Evolutionary conservation across 169 alveolate species (phyloP).

Genomic region (Theileria sp.): DNA sequence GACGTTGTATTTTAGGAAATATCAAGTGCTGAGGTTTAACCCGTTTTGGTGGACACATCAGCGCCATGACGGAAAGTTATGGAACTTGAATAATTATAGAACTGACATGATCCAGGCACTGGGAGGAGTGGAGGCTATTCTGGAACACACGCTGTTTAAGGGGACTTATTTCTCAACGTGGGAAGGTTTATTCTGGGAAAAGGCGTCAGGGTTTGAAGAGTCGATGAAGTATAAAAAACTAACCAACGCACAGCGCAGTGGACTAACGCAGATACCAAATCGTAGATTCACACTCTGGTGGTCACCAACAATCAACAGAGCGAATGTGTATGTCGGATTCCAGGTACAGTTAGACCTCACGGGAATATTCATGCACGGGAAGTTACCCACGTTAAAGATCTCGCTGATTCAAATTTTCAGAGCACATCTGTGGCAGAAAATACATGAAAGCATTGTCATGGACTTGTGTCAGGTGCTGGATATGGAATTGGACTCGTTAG

Average conservation of each 20-base stretch:
- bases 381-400: constrained; percentile 99
- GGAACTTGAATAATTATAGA: constrained; percentile 99
- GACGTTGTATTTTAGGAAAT: constrained; percentile 96
- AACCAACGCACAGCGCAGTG: constrained; percentile 99
- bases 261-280: constrained; percentile 99
- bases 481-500: constrained; percentile 95
- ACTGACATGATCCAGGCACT: constrained; percentile 99
- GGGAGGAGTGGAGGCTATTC: constrained; percentile 99
- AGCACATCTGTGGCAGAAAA: constrained; percentile 99
- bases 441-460: constrained; percentile 99
- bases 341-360: constrained; percentile 99
- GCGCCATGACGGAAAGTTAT: constrained; percentile 99
- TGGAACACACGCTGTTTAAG: constrained; percentile 99
- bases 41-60: constrained; percentile 99
- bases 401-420: constrained; percentile 98
- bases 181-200: constrained; percentile 99
- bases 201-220: constrained; percentile 98
- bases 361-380: constrained; percentile 99
- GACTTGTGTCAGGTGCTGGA: constrained; percentile 99
- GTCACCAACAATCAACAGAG: constrained; percentile 99
- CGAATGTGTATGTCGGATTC: constrained; percentile 99
- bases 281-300: constrained; percentile 99
- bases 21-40: constrained; percentile 92
- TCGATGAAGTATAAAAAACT: constrained; percentile 98
- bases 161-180: constrained; percentile 99